A percentile compares a stretch with the other conserved stretches of the same genome.
Conservation (phyloP, 371 early-diverging fungal genomes). For the Apophysomyces variabilis region DNA sequence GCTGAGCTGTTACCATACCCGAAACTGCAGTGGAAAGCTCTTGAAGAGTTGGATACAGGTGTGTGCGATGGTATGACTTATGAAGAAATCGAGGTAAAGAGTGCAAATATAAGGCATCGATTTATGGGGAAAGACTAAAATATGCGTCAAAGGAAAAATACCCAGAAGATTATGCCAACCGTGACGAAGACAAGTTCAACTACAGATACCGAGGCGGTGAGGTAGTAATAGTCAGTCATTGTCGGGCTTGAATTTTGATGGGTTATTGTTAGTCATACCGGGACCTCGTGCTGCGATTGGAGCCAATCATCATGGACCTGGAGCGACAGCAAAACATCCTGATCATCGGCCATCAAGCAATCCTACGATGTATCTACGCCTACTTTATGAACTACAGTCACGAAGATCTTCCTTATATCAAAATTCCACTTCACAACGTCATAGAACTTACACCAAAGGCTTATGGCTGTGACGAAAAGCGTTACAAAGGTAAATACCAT, state of each 20-base stretch:
- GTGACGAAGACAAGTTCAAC: constrained; percentile 96
- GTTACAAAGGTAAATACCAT: constrained; percentile 62
- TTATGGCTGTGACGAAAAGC: constrained; percentile 92
- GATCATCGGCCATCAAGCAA: constrained; percentile 95
- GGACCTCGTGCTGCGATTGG: constrained; percentile 67
- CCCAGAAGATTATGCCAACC: constrained; percentile 88
- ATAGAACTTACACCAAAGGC: constrained; percentile 97
- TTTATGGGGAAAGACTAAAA: not conserved
- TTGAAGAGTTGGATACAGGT: constrained; percentile 97
- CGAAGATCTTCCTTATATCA: constrained; percentile 95
- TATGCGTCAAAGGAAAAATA: constrained; percentile 52
- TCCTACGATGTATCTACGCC: constrained; percentile 91
- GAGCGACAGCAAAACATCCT: constrained; percentile 96
- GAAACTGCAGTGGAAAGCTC: constrained; percentile 94
- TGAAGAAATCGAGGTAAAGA: constrained; percentile 88
- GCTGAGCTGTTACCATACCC: constrained; percentile 75
- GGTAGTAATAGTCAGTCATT: constrained; percentile 27
- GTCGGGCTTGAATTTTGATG: not conserved
- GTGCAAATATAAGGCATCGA: not conserved
- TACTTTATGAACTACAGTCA: constrained; percentile 92
- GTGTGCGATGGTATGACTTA: constrained; percentile 98
- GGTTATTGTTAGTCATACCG: constrained; percentile 67
- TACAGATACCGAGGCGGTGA: constrained; percentile 96
- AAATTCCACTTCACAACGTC: constrained; percentile 96
- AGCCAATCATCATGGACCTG: constrained; percentile 94